These are phyloP conservation scores for Paramyrothecium sp. DNA, from an alignment of 2,329 filamentous ascomycete species.

Conservation along the genomic window DNA sequence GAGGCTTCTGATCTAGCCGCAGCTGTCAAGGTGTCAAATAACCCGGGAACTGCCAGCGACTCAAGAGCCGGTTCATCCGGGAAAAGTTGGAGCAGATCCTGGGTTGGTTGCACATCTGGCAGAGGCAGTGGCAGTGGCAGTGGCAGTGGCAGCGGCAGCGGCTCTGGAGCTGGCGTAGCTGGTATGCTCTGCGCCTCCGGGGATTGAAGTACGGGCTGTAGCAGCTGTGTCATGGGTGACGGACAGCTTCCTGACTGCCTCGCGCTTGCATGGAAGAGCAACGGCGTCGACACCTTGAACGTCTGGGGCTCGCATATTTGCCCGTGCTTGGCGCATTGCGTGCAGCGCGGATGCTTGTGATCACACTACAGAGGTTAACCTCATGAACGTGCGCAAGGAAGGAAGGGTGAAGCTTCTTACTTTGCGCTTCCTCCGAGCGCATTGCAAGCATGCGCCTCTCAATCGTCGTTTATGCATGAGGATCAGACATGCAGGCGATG, in stretches of 20 bases:
- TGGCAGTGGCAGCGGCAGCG: neutral
- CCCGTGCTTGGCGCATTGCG: conserved; percentile 10
- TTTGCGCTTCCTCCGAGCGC: conserved; percentile 9
- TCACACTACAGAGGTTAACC: conserved; percentile 9
- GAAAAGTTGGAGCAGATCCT: too few species aligned
- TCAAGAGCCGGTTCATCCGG: too few species aligned
- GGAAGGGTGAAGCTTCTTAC: neutral
- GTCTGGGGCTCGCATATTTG: conserved; percentile 10
- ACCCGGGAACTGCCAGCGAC: too few species aligned
- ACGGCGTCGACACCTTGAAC: conserved; percentile 10
- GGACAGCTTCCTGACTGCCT: neutral
- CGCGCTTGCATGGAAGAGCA: neutral
- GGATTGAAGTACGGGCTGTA: neutral
- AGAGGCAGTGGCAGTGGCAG: neutral
- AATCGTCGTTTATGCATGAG: conserved; percentile 1
- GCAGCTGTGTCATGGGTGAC: neutral
- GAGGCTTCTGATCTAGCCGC: too few species aligned
- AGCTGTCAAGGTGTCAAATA: too few species aligned
- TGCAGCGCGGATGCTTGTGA: conserved; percentile 10
- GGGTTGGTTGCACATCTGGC: neutral
- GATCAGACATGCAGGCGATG: neutral
- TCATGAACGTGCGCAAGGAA: neutral
- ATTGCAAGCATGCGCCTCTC: conserved; percentile 12
- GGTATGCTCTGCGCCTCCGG: neutral
- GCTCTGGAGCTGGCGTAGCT: neutral